These are phyloP conservation scores for Ceratorhiza oryzae-sativae DNA, from an alignment of 1,284 basidiomycete species.

Conservation along the genomic window DNA sequence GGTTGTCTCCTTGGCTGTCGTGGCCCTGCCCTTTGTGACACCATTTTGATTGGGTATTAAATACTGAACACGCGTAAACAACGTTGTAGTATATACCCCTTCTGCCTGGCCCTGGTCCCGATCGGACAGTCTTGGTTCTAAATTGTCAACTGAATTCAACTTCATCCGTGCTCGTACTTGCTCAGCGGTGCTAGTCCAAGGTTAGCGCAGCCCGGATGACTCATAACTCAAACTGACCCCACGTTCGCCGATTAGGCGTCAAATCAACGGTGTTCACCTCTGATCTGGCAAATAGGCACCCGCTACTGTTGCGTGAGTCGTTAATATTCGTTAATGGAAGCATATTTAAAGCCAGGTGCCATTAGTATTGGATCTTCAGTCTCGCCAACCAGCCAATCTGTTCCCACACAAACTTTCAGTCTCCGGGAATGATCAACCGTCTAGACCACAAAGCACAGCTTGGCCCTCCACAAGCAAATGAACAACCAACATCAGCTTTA, in stretches of 20 bases:
- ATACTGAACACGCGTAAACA: constrained; percentile 6
- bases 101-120: not conserved
- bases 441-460: not conserved
- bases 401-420: not conserved
- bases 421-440: not conserved
- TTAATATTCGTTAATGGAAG: no score
- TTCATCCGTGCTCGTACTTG: not conserved
- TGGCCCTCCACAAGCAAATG: not conserved
- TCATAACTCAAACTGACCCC: not conserved
- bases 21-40: not conserved
- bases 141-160: not conserved
- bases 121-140: not conserved
- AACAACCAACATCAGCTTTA: not conserved
- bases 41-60: no score
- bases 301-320: not conserved
- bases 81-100: not conserved
- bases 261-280: not conserved
- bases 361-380: constrained; percentile 1
- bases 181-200: not conserved
- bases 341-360: not conserved
- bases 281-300: not conserved
- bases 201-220: not conserved
- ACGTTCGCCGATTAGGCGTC: not conserved
- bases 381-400: not conserved
- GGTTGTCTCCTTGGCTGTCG: not conserved